Percentiles rank a stretch among this genome's conserved stretches.
These are phyloP conservation scores for Metschnikowia dekortorum DNA, from an alignment of 805 yeast genomes.

Conservation along the genomic window DNA sequence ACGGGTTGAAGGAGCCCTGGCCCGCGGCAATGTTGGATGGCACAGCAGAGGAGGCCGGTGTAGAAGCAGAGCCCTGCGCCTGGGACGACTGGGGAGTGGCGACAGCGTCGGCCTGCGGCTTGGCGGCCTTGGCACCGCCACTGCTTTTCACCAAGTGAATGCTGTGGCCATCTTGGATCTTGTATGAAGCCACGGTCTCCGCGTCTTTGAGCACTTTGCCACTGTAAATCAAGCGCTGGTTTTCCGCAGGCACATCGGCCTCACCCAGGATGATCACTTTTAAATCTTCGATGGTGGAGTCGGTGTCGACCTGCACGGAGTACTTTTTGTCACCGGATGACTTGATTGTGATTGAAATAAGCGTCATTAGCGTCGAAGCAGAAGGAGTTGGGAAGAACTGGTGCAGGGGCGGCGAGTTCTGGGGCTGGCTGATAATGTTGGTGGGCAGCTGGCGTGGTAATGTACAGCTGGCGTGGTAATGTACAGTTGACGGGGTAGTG, in stretches of 20 bases:
- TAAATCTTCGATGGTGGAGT: slow-evolving; percentile 59
- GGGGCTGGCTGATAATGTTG: too few relatives aligned
- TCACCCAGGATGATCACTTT: slow-evolving; percentile 60
- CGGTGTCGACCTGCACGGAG: slow-evolving; percentile 52
- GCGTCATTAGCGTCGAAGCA: slow-evolving; percentile 17
- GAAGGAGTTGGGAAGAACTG: too few relatives aligned
- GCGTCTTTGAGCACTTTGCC: slow-evolving; percentile 89
- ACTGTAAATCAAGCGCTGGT: slow-evolving; percentile 86
- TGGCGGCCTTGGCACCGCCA: slow-evolving; percentile 23
- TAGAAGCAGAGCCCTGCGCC: background rate
- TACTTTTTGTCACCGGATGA: slow-evolving; percentile 76
- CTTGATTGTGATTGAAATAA: slow-evolving; percentile 32
- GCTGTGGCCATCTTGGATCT: slow-evolving; percentile 81
- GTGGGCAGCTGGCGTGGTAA: too few relatives aligned
- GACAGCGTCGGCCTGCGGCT: slow-evolving; percentile 16
- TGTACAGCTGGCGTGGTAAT: too few relatives aligned
- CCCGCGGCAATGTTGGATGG: slow-evolving; percentile 89
- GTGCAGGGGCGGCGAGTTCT: too few relatives aligned
- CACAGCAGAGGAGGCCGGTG: slow-evolving; percentile 23
- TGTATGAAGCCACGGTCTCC: slow-evolving; percentile 70
- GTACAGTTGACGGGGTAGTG: too few relatives aligned
- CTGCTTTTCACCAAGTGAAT: slow-evolving; percentile 81
- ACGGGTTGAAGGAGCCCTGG: slow-evolving; percentile 80
- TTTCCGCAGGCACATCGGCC: slow-evolving; percentile 65
- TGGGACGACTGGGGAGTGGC: background rate